A percentile compares a stretch with the other conserved stretches of the same genome.
Evolutionary conservation across 2,329 filamentous ascomycete species (phyloP).

Genomic region (Zymoseptoria pseudotritici): DNA sequence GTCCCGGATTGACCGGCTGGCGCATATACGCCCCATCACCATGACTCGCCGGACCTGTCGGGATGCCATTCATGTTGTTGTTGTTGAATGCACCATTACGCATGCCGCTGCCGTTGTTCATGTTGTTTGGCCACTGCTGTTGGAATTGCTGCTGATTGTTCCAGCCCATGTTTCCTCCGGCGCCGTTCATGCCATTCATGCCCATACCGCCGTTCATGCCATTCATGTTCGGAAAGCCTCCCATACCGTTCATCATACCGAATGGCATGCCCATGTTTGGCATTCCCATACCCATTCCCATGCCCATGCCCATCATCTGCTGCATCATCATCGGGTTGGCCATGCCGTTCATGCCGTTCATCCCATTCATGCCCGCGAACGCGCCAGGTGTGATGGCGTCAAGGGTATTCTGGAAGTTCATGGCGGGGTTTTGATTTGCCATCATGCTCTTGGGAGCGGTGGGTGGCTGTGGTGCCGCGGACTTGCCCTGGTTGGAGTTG

Average conservation of each 20-base stretch:
- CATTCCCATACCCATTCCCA: conserved; percentile 4
- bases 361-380: conserved; percentile 28
- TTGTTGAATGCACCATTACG: conserved; percentile 38
- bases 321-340: conserved; percentile 15
- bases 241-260: background rate
- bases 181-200: conserved; percentile 16
- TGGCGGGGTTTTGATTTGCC: conserved; percentile 40
- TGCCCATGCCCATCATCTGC: conserved; percentile 3
- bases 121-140: conserved; percentile 13
- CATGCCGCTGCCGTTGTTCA: conserved; percentile 25
- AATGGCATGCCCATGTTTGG: background rate
- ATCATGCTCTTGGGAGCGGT: conserved; percentile 24
- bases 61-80: conserved; percentile 55
- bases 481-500: conserved; percentile 28
- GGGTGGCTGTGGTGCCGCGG: conserved; percentile 23
- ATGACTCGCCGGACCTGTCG: conserved; percentile 12
- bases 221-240: conserved; percentile 1
- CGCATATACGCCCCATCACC: conserved; percentile 92
- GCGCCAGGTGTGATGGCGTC: conserved; percentile 33
- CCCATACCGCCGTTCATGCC: conserved; percentile 5
- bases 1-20: conserved; percentile 89
- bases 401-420: conserved; percentile 38
- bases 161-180: conserved; percentile 27
- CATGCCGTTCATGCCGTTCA: conserved; percentile 21
- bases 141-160: conserved; percentile 18